Base-by-base conservation (phyloP, 2,329 filamentous ascomycete species). In the Penicillium expansum region DNA sequence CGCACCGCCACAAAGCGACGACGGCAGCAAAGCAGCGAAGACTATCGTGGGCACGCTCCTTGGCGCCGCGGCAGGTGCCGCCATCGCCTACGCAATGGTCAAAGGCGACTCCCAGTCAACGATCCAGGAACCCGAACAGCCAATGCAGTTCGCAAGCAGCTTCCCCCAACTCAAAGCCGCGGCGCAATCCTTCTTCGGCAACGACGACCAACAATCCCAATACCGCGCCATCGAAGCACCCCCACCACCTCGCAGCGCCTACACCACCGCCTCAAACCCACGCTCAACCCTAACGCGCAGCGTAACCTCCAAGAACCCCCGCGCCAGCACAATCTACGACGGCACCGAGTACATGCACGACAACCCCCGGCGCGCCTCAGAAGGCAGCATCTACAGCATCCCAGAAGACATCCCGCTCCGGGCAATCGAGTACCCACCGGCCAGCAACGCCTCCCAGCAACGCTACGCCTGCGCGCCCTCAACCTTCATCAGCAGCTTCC, bases 21-120 rank as follows among this genome's bases (percentile, higher is more conserved):
- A 79, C 45, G 74, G 83, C 5, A 75, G 83, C 38, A 69, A 67
- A 48, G 65, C 69, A 8, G 80, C 84, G 39, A 86, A 86, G 63
- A 83, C 85, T 20, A 80, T 92, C 41, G 81, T 94, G 44, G 89
- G 91, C 8, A 88, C 89, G 8, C 79, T 95, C 11, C 80, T 96
- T 48, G 91, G 90, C 42, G 90, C 89, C 32, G 90, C 90, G 16
- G 90, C 90, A 18, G 89, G 89, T 38, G 89, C 87, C 35, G 89
- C 88, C 10, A 79, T 90, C 39, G 88, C 90, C 10, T 96, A 94
- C 74, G 86, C 85, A 22, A 86, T 91, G 77, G 81, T 86, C 61
- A 86, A 83, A 62, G 80, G 81, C 57, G 86, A 89, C 38, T 66
- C 68, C 1, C 62, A 71, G 20, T 56, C 67, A 14, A 64, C 66